A percentile compares a stretch with the other conserved stretches of the same genome.
Evolutionary conservation across 768 basidiomycete species (phyloP).

Genomic region (Termitomyces sp.): DNA sequence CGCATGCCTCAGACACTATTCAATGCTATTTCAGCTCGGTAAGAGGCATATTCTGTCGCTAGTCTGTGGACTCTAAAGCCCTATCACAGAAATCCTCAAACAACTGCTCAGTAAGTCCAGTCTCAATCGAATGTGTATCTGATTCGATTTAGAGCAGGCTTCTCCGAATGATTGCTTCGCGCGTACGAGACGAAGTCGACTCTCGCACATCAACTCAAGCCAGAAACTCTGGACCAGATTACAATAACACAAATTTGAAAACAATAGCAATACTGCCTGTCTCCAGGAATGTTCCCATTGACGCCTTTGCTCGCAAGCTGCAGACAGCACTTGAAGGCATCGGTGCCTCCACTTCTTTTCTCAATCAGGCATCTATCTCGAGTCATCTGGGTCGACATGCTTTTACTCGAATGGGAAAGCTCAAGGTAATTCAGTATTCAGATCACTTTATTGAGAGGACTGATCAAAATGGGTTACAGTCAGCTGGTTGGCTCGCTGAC

Average conservation of each 20-base stretch:
- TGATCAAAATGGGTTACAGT: constrained; percentile 21
- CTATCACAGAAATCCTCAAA: constrained; percentile 67
- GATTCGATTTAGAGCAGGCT: constrained; percentile 39
- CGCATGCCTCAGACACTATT: constrained; percentile 97
- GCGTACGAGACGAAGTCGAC: constrained; percentile 83
- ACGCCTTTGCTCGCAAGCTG: constrained; percentile 86
- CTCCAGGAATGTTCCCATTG: constrained; percentile 83
- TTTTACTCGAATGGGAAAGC: constrained; percentile 94
- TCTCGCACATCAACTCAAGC: constrained; percentile 49
- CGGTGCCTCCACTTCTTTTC: constrained; percentile 88
- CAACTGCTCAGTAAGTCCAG: constrained; percentile 71
- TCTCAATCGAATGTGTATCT: not conserved
- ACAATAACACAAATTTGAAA: constrained; percentile 85
- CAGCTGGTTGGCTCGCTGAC: constrained; percentile 86
- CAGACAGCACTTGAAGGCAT: constrained; percentile 86
- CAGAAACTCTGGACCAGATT: constrained; percentile 51
- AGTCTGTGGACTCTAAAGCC: not conserved
- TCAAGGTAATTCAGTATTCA: constrained; percentile 68
- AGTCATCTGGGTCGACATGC: constrained; percentile 91
- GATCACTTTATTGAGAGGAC: not conserved
- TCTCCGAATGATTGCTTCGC: constrained; percentile 85
- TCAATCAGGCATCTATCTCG: constrained; percentile 93
- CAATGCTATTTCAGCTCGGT: constrained; percentile 93
- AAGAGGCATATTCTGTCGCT: constrained; percentile 13
- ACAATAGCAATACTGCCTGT: constrained; percentile 92